A percentile compares a stretch with the other conserved stretches of the same genome.
phyloP scores from a whole-genome alignment of 1,284 basidiomycete genomes.

The Heliocybe sulcata region DNA sequence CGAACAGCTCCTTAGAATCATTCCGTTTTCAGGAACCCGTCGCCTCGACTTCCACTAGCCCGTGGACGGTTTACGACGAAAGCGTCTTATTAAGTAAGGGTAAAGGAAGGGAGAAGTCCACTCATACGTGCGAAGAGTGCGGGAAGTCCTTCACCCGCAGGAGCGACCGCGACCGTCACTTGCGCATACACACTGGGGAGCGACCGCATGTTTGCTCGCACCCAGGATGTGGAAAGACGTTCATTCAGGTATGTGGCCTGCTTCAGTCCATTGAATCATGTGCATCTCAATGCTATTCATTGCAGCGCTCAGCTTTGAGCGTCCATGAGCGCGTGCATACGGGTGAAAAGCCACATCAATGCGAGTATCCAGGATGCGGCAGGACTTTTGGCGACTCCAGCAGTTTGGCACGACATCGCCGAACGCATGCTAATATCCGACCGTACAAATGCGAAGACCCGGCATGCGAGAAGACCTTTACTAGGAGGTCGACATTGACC shows the following conservation, averaged over 20 bases:
- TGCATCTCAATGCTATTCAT: neutral
- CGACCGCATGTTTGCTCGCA: slow-evolving; percentile 72
- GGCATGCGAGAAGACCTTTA: slow-evolving; percentile 79
- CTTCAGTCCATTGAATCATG: slow-evolving; percentile 5
- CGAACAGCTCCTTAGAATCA: neutral
- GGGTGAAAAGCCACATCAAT: slow-evolving; percentile 84
- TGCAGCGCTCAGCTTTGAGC: slow-evolving; percentile 75
- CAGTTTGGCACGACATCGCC: slow-evolving; percentile 81
- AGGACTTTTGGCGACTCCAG: slow-evolving; percentile 86
- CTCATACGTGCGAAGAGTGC: slow-evolving; percentile 55
- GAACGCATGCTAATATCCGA: slow-evolving; percentile 79
- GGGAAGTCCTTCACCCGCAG: slow-evolving; percentile 69
- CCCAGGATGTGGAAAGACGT: slow-evolving; percentile 72
- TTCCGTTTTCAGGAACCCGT: slow-evolving; percentile 22
- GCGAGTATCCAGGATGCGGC: slow-evolving; percentile 78
- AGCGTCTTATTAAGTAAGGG: slow-evolving; percentile 24
- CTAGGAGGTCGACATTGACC: slow-evolving; percentile 71
- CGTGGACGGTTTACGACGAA: slow-evolving; percentile 15
- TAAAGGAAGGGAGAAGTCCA: slow-evolving; percentile 21
- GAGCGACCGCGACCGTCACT: slow-evolving; percentile 73
- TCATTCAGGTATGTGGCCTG: slow-evolving; percentile 60
- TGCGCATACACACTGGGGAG: slow-evolving; percentile 86
- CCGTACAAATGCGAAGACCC: slow-evolving; percentile 78
- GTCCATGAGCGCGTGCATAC: slow-evolving; percentile 85
- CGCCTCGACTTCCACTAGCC: slow-evolving; percentile 39